phyloP scores from a whole-genome alignment of 176 grass and related monocot species.

The Avena atlantica region DNA sequence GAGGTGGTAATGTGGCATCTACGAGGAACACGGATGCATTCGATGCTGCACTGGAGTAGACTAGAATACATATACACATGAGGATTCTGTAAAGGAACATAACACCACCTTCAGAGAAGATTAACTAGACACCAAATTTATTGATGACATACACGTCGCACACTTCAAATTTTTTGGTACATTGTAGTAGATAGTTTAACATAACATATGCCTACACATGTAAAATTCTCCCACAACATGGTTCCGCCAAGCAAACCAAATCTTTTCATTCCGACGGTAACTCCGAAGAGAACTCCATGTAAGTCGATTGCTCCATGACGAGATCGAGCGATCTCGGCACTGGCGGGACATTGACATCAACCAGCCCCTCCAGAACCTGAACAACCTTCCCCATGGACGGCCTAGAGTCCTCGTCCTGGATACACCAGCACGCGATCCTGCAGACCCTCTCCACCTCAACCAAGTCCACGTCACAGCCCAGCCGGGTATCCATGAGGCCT shows the following conservation, averaged over 20 bases:
- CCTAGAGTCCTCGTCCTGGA: slow-evolving; percentile 43
- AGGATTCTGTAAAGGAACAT: no score
- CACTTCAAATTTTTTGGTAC: neutral
- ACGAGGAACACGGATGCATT: no score
- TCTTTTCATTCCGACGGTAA: neutral
- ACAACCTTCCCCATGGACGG: neutral
- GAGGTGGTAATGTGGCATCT: no score
- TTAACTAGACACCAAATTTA: neutral
- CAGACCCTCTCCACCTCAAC: slow-evolving; percentile 50
- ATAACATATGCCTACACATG: neutral
- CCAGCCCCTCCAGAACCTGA: neutral
- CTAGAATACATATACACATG: no score
- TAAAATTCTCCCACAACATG: neutral
- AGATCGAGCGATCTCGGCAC: neutral
- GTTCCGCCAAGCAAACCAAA: neutral
- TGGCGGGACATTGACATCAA: neutral
- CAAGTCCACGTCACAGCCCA: slow-evolving; percentile 37
- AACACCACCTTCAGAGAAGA: neutral
- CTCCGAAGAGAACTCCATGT: neutral
- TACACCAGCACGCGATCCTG: slow-evolving; percentile 61
- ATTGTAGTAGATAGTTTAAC: neutral
- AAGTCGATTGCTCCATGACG: neutral
- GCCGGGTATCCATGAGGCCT: slow-evolving; percentile 42
- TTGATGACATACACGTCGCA: neutral
- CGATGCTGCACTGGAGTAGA: no score